Evolutionary conservation across 2,329 filamentous ascomycete species (phyloP).

Genomic region (Diplodia corticola): DNA sequence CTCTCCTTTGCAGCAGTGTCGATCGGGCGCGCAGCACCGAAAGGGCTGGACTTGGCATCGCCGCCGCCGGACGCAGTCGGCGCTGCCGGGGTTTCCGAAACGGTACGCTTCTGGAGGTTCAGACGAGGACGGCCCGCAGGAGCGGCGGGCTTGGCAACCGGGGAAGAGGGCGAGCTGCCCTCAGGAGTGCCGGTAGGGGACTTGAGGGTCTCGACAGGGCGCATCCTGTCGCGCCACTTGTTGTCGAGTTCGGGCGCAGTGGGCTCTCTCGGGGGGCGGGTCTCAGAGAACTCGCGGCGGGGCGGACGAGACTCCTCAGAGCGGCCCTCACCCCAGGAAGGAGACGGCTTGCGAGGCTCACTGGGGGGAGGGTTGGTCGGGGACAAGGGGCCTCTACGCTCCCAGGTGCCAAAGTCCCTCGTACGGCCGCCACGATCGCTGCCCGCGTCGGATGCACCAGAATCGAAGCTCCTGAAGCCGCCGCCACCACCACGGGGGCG

Average conservation of each 20-base stretch:
- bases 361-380: slow-evolving; percentile 55
- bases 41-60: slow-evolving; percentile 85
- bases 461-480: slow-evolving; percentile 55
- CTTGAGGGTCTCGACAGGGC: slow-evolving; percentile 68
- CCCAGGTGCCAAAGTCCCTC: slow-evolving; percentile 87
- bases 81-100: slow-evolving; percentile 67
- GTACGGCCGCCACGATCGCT: slow-evolving; percentile 68
- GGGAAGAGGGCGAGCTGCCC: slow-evolving; percentile 72
- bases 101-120: slow-evolving; percentile 87
- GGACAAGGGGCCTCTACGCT: slow-evolving; percentile 87
- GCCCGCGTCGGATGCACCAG: slow-evolving; percentile 50
- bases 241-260: slow-evolving; percentile 91
- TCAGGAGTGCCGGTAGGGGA: slow-evolving; percentile 70
- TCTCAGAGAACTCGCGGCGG: slow-evolving; percentile 61
- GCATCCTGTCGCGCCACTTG: slow-evolving; percentile 91
- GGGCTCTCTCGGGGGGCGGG: slow-evolving; percentile 67
- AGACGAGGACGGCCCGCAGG: slow-evolving; percentile 73
- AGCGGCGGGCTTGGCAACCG: slow-evolving; percentile 61
- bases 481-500: slow-evolving; percentile 50
- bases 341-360: slow-evolving; percentile 59
- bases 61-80: slow-evolving; percentile 44
- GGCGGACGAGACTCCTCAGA: slow-evolving; percentile 78
- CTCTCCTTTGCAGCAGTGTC: slow-evolving; percentile 88
- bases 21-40: slow-evolving; percentile 90
- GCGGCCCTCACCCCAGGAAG: slow-evolving; percentile 71